Evolutionary conservation across 2,329 filamentous ascomycete genomes (phyloP).

Genomic region (Pseudocercospora fuligena): DNA sequence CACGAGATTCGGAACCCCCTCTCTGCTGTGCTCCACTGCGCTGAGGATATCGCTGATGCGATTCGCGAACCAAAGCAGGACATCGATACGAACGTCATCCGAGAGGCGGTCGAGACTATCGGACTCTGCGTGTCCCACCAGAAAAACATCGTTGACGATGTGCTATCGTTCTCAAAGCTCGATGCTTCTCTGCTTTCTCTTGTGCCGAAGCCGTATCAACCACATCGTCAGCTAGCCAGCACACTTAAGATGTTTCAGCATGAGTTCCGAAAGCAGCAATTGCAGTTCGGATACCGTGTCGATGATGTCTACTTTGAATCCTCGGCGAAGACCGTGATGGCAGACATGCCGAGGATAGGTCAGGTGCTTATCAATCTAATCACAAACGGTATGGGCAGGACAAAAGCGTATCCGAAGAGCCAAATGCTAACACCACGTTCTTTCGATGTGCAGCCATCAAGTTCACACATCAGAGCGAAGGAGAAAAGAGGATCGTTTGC

Average conservation of each 20-base stretch:
- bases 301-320: conserved; percentile 35
- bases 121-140: conserved; percentile 51
- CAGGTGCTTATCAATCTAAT: conserved; percentile 41
- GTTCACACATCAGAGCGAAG: conserved; percentile 36
- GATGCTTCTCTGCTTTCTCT: conserved; percentile 40
- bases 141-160: conserved; percentile 49
- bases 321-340: conserved; percentile 32
- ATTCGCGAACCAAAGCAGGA: conserved; percentile 26
- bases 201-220: conserved; percentile 34
- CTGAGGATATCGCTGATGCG: conserved; percentile 48
- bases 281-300: conserved; percentile 37
- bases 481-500: conserved; percentile 34
- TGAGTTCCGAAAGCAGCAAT: conserved; percentile 38
- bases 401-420: neutral
- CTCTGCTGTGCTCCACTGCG: conserved; percentile 47
- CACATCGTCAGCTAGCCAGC: conserved; percentile 33
- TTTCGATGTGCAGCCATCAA: conserved; percentile 35
- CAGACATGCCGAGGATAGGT: conserved; percentile 36
- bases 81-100: conserved; percentile 30
- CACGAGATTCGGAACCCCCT: conserved; percentile 36
- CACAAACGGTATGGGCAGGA: conserved; percentile 25
- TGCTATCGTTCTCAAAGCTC: conserved; percentile 43
- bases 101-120: conserved; percentile 43
- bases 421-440: neutral
- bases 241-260: conserved; percentile 44